Base-by-base conservation (phyloP, 1,284 basidiomycete species). In the Mycosarcoma maydis region DNA sequence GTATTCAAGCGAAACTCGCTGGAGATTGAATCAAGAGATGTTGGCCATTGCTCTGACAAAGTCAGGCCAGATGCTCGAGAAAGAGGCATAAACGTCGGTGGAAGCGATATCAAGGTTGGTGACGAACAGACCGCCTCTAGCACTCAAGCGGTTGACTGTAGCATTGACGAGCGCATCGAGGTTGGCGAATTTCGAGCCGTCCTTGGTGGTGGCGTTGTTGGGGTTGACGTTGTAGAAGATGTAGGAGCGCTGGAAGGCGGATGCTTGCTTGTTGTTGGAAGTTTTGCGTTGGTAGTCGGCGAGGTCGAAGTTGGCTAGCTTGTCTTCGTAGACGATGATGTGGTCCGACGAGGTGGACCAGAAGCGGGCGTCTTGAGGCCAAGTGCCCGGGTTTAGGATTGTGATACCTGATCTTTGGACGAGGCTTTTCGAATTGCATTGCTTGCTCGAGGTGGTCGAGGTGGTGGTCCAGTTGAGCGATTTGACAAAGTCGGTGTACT, bases 271-370 rank as follows among this genome's bases (percentile, higher is more conserved):
- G 22, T 27, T 22, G 19, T 19, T 34, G n/a, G 14, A 11, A 6
- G 39, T 60, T 13, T 27, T 44, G 13, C 36, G 39, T 13, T 43
- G 17, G 26, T 60, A 60, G 6, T 54, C 39, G 0, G 50, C n/a
- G 37, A 39, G 53, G 50, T 60, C 37, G 37, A 53, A 60, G 44
- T 60, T 60, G 34, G 58, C 37, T n/a, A 60, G 27, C 20, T 49
- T 53, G 39, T 54, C 51, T 32, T 60, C 58, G 30, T 49, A 60
- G 14, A 60, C 42, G 23, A 60, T 40, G 30, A 60, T 43, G 24
- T 53, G 50, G 42, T 53, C 51, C 10, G 51, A 45, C 9, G 41
- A 20, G 36, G 34, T 54, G 50, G 32, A 27, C 17, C 33, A 60
- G 37, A 44, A 60, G 16, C 19, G 16, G 14, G 26, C 26, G 29